Conservation (phyloP, 495 filamentous ascomycete genomes). For the Eremomyces bilateralis region DNA sequence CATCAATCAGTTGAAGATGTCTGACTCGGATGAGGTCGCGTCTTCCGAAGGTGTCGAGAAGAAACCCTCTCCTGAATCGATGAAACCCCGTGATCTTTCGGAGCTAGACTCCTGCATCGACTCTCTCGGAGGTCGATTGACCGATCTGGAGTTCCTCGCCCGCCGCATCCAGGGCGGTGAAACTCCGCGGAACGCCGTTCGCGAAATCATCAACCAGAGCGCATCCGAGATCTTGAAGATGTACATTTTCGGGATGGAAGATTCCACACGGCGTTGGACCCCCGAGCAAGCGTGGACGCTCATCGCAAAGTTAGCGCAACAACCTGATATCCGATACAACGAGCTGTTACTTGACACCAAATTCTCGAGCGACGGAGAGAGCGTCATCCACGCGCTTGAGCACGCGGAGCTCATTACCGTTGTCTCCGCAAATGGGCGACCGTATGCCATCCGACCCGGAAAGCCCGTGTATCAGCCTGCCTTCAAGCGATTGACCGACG, state of each 20-base stretch:
- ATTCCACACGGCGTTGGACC: slow-evolving; percentile 36
- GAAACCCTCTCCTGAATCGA: slow-evolving; percentile 16
- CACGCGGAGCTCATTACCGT: slow-evolving; percentile 77
- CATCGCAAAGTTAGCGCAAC: slow-evolving; percentile 40
- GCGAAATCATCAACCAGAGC: slow-evolving; percentile 71
- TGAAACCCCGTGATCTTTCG: slow-evolving; percentile 23
- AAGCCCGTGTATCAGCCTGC: slow-evolving; percentile 76
- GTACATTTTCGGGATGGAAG: slow-evolving; percentile 45
- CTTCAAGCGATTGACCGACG: slow-evolving; percentile 46
- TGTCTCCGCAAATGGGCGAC: slow-evolving; percentile 48
- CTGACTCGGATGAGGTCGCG: slow-evolving; percentile 17
- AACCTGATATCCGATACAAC: slow-evolving; percentile 51
- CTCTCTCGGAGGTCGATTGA: slow-evolving; percentile 68
- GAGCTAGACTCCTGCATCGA: slow-evolving; percentile 70
- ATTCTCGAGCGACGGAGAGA: slow-evolving; percentile 47
- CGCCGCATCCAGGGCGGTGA: slow-evolving; percentile 82
- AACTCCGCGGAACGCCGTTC: slow-evolving; percentile 59
- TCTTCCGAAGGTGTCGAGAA: slow-evolving; percentile 16
- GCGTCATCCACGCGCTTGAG: slow-evolving; percentile 54
- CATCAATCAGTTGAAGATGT: slow-evolving; percentile 50
- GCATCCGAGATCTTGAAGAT: slow-evolving; percentile 83
- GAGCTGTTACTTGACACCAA: slow-evolving; percentile 54
- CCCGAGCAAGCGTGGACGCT: slow-evolving; percentile 78
- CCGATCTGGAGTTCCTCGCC: slow-evolving; percentile 81
- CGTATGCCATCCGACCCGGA: slow-evolving; percentile 51